Percentiles rank a stretch among this genome's conserved stretches.
phyloP scores from a whole-genome alignment of 177 flowering plant species.

The Vitis hybrid region DNA sequence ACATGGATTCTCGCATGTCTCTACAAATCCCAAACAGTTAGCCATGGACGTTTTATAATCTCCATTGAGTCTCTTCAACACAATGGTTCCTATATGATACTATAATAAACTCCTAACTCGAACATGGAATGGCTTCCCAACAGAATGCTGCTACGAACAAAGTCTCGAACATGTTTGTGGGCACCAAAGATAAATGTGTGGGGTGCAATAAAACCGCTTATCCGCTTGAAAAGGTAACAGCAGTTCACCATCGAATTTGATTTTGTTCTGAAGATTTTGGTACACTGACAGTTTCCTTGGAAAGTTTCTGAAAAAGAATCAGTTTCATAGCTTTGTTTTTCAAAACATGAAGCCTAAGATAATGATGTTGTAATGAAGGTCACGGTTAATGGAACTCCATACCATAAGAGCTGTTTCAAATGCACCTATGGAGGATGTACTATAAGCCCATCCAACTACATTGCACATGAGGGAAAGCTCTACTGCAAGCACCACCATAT shows the following conservation, averaged over 20 bases:
- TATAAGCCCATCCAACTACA: constrained; percentile 37
- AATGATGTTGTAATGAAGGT: constrained; percentile 17
- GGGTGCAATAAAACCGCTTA: constrained; percentile 77
- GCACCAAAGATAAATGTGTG: constrained; percentile 77
- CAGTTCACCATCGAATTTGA: neutral
- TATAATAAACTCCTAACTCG: too few species aligned
- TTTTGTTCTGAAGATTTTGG: too few species aligned
- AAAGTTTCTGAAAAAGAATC: too few species aligned
- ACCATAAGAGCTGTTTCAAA: constrained; percentile 41
- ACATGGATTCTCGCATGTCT: too few species aligned
- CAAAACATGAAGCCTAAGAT: too few species aligned
- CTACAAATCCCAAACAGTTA: too few species aligned
- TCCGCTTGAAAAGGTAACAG: constrained; percentile 77
- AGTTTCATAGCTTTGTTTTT: too few species aligned
- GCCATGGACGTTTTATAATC: too few species aligned
- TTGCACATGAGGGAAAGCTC: constrained; percentile 38
- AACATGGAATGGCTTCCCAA: neutral
- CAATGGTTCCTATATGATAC: too few species aligned
- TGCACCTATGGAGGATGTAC: constrained; percentile 40
- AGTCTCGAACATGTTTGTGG: constrained; percentile 62
- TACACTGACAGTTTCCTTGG: too few species aligned
- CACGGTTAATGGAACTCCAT: constrained; percentile 30
- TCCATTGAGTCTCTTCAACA: too few species aligned
- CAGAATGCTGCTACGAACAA: constrained; percentile 55
- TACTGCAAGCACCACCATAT: constrained; percentile 43